Percentiles rank a stretch among this genome's conserved stretches.
Conservation (phyloP, 1,139 yeast species). For the Pichia kudriavzevii region DNA sequence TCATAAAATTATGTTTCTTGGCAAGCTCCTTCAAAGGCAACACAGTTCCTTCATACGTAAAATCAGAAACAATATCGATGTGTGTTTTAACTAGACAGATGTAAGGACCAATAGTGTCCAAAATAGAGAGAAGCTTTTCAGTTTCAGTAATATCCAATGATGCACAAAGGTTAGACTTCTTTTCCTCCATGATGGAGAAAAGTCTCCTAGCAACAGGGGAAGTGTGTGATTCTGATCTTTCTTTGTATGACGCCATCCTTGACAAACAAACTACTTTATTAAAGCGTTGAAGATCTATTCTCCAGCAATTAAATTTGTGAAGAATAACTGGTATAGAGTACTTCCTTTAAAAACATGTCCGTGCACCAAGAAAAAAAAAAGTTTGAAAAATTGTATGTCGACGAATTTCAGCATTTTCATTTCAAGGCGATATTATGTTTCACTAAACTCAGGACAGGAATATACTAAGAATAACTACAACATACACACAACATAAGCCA, state of each 20-base stretch:
- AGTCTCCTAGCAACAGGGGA: constrained; percentile 78
- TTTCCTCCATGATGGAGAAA: constrained; percentile 64
- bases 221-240: constrained; percentile 62
- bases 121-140: constrained; percentile 57
- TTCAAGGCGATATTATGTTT: too few relatives aligned
- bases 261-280: too few relatives aligned
- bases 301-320: too few relatives aligned
- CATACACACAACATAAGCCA: constrained; percentile 17
- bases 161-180: constrained; percentile 88
- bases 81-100: constrained; percentile 93
- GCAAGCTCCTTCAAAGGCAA: constrained; percentile 65
- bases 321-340: too few relatives aligned
- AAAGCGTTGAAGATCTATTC: too few relatives aligned
- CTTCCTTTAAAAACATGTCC: too few relatives aligned
- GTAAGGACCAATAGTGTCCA: constrained; percentile 81
- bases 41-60: constrained; percentile 71
- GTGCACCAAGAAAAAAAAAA: too few relatives aligned
- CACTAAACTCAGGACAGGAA: too few relatives aligned
- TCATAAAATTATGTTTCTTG: constrained; percentile 71
- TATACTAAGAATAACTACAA: too few relatives aligned
- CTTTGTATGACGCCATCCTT: constrained; percentile 36
- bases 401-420: too few relatives aligned
- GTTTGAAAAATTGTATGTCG: too few relatives aligned
- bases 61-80: constrained; percentile 86
- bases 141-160: constrained; percentile 89